Evolutionary conservation across 768 basidiomycete genomes (phyloP).

Genomic region (Exsudoporus frostii): DNA sequence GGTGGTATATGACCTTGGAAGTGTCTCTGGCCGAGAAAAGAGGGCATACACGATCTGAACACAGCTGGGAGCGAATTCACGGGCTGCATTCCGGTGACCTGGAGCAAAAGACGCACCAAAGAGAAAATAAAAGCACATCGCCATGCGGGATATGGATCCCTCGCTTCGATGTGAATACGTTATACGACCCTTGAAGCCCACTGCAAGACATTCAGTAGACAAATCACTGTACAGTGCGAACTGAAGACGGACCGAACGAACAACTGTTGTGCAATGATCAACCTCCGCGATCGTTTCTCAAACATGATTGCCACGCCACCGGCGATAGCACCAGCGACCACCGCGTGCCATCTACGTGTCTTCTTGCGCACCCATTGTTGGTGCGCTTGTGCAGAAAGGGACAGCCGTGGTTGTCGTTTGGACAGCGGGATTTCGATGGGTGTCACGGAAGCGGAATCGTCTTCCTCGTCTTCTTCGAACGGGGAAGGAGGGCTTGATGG

Average conservation of each 20-base stretch:
- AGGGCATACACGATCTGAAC: slow-evolving; percentile 85
- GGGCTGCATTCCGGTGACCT: not conserved
- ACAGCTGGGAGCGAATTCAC: slow-evolving; percentile 44
- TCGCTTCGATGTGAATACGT: slow-evolving; percentile 64
- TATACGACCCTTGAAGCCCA: slow-evolving; percentile 88
- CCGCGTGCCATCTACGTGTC: slow-evolving; percentile 75
- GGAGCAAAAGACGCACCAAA: slow-evolving; percentile 48
- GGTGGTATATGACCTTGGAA: slow-evolving; percentile 68
- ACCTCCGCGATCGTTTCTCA: slow-evolving; percentile 64
- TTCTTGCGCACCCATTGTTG: slow-evolving; percentile 60
- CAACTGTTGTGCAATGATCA: slow-evolving; percentile 78
- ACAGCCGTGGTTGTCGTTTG: slow-evolving; percentile 49
- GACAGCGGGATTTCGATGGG: slow-evolving; percentile 20
- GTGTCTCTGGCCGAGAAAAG: slow-evolving; percentile 76
- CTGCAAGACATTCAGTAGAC: slow-evolving; percentile 36
- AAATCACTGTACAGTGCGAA: not conserved
- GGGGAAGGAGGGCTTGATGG: slow-evolving; percentile 22
- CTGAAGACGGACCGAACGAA: slow-evolving; percentile 64
- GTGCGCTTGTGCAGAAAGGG: slow-evolving; percentile 61
- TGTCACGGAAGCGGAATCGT: slow-evolving; percentile 4
- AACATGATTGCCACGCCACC: slow-evolving; percentile 73
- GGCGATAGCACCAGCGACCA: slow-evolving; percentile 72
- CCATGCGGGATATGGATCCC: slow-evolving; percentile 78
- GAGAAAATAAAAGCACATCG: slow-evolving; percentile 73
- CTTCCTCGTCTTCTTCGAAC: slow-evolving; percentile 32